Evolutionary conservation across 306 rosid species (phyloP).

Genomic region (Pueraria montana): DNA sequence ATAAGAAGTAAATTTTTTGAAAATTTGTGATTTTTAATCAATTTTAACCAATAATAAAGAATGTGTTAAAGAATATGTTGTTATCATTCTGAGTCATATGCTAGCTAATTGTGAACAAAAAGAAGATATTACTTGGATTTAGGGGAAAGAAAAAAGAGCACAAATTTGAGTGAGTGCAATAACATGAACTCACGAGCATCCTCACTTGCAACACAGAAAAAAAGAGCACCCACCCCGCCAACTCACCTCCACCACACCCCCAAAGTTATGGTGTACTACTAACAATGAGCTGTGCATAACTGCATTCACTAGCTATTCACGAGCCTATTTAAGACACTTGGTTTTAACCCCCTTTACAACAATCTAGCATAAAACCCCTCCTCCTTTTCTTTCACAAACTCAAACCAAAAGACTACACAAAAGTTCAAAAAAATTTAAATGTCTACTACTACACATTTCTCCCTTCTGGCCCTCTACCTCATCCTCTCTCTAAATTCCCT

Average conservation of each 20-base stretch:
- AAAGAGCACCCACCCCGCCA: slow-evolving; percentile 64
- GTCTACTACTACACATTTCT: slow-evolving; percentile 52
- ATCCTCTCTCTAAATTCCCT: slow-evolving; percentile 49
- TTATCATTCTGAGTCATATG: not conserved
- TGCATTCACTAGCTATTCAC: slow-evolving; percentile 68
- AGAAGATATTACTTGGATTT: slow-evolving; percentile 40
- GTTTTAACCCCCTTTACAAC: slow-evolving; percentile 40
- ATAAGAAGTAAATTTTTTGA: too few species aligned
- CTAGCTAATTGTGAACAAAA: slow-evolving; percentile 15
- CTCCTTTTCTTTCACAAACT: slow-evolving; percentile 40
- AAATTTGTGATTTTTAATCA: too few species aligned
- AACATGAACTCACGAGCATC: slow-evolving; percentile 74
- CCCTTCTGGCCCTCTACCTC: slow-evolving; percentile 47
- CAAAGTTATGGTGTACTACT: slow-evolving; percentile 49
- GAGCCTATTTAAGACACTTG: slow-evolving; percentile 73
- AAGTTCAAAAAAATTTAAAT: slow-evolving; percentile 3
- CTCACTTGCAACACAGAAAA: slow-evolving; percentile 45
- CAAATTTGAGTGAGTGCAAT: slow-evolving; percentile 45
- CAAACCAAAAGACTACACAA: slow-evolving; percentile 21
- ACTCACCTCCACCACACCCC: slow-evolving; percentile 53
- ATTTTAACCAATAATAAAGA: too few species aligned
- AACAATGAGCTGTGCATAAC: slow-evolving; percentile 56
- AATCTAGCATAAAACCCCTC: slow-evolving; percentile 51
- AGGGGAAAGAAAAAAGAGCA: slow-evolving; percentile 37
- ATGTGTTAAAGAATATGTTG: too few species aligned